phyloP scores from a whole-genome alignment of 2,329 filamentous ascomycete species.

The Tolypocladium paradoxum region DNA sequence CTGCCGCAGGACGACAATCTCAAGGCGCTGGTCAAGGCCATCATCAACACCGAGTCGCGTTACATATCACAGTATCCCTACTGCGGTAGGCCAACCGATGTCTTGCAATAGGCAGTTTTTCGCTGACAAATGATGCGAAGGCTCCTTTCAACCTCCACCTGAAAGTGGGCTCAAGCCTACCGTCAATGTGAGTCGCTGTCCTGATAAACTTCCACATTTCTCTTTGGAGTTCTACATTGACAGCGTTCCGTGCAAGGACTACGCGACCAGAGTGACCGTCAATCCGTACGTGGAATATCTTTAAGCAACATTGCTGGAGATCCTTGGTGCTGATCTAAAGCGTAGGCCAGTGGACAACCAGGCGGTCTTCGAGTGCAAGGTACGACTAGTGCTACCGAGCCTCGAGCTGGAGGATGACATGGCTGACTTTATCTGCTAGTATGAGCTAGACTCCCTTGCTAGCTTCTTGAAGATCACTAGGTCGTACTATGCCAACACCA shows the following conservation, averaged over 20 bases:
- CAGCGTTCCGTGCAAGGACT: constrained; percentile 3
- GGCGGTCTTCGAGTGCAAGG: constrained; percentile 18
- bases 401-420: neutral
- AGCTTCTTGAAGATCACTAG: constrained; percentile 74
- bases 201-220: neutral
- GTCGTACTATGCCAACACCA: constrained; percentile 63
- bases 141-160: constrained; percentile 77
- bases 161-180: constrained; percentile 44
- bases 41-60: constrained; percentile 61
- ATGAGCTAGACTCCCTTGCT: constrained; percentile 80
- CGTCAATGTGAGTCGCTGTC: constrained; percentile 9
- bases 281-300: constrained; percentile 11
- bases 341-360: constrained; percentile 13
- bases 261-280: constrained; percentile 10
- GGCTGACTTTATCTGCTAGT: constrained; percentile 54
- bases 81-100: constrained; percentile 34
- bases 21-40: constrained; percentile 56
- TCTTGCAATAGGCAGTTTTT: too few species aligned
- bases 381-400: neutral
- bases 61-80: constrained; percentile 63
- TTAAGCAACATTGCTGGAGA: neutral
- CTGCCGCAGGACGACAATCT: constrained; percentile 46
- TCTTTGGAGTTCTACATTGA: neutral
- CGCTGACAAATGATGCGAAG: constrained; percentile 20
- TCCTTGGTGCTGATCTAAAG: neutral